Base-by-base conservation (phyloP, 129 eudicot species). In the Rutidosis leptorrhynchoides region DNA sequence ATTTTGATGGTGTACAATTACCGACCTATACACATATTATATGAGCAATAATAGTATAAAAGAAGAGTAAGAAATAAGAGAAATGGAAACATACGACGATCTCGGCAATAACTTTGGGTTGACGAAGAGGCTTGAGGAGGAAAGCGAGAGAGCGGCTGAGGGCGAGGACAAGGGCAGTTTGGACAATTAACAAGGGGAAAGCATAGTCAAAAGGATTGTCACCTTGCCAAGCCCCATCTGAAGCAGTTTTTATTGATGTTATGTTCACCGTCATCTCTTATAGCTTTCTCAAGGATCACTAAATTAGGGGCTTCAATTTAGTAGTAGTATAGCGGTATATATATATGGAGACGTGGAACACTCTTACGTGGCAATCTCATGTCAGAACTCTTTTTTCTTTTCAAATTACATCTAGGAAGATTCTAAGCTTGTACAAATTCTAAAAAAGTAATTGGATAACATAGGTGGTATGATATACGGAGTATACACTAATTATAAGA, bases 31-130 rank as follows among this genome's bases (percentile, higher is more conserved):
- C n/a, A n/a, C n/a, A n/a, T n/a, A n/a, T n/a, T n/a, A n/a, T n/a
- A n/a, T n/a, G n/a, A n/a, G n/a, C n/a, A n/a, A n/a, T n/a, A n/a
- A n/a, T n/a, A n/a, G n/a, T n/a, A n/a, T n/a, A n/a, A n/a, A n/a
- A n/a, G n/a, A n/a, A n/a, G n/a, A n/a, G n/a, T n/a, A n/a, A n/a
- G n/a, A n/a, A n/a, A n/a, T n/a, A 27, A 33, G 32, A 32, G 27
- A 60, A 15, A 45, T 25, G 24, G 55, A 54, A 54, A 76, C 96
- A 17, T 82, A 90, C 97, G 26, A 90, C 72, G 16, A 90, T 90
- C 81, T 90, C 97, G 5, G 97, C 97, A 29, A 86, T 82, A 83
- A 90, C 97, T 84, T 82, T 86, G 37, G 97, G 97, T 35, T 90
- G 97, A 2, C 97, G 95, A 71, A 90, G 91, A 40, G 97, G 95